phyloP scores from a whole-genome alignment of 2,329 filamentous ascomycete species.

The Sporothrix luriei region DNA sequence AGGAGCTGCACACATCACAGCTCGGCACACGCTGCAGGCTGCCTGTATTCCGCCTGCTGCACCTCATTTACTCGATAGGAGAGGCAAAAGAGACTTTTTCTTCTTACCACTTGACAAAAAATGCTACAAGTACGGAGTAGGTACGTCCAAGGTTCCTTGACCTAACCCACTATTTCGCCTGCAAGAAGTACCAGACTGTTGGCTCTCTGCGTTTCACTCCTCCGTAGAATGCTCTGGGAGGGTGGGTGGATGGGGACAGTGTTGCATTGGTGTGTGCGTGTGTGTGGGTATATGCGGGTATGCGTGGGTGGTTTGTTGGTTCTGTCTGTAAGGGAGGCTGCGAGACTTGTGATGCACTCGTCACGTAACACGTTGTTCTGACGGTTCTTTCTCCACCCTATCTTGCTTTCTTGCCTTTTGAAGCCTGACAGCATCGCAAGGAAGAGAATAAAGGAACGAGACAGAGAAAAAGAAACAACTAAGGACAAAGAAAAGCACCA shows the following conservation, averaged over 20 bases:
- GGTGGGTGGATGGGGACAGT: neutral
- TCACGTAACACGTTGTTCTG: constrained; percentile 1
- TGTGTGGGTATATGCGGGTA: neutral
- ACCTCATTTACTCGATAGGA: no score
- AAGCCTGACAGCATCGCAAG: constrained; percentile 13
- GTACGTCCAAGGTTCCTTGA: constrained; percentile 7
- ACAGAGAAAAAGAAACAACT: neutral
- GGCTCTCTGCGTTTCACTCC: constrained; percentile 31
- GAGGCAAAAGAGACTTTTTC: neutral
- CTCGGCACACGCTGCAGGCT: neutral
- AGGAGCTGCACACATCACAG: constrained; percentile 4
- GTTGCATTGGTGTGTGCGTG: neutral
- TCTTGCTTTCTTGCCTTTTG: neutral
- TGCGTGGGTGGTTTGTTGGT: neutral
- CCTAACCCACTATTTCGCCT: constrained; percentile 15
- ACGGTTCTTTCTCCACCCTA: neutral
- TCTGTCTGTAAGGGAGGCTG: neutral
- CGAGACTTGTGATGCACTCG: constrained; percentile 13
- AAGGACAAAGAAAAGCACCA: no score
- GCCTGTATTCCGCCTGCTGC: neutral
- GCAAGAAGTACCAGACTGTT: constrained; percentile 26
- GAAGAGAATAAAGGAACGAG: neutral
- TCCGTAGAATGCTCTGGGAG: constrained; percentile 12
- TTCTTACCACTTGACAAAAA: neutral
- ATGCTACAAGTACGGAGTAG: no score